Percentiles rank a stretch among this genome's conserved stretches.
phyloP scores from a whole-genome alignment of 1,284 basidiomycete genomes.

The Xanthoconium separans region DNA sequence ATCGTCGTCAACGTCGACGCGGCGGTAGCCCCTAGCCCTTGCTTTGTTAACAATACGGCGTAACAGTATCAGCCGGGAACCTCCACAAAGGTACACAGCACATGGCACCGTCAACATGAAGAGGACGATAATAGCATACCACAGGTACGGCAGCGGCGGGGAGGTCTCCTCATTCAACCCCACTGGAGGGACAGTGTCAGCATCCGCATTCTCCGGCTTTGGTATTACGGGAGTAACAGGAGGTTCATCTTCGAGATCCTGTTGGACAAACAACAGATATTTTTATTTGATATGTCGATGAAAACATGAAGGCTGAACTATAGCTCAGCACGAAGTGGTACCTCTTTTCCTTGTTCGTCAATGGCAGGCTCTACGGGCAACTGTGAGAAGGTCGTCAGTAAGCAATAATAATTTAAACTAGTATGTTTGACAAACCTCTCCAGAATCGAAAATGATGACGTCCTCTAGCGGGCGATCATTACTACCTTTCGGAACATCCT shows the following conservation, averaged over 20 bases:
- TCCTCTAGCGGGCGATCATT: conserved; percentile 72
- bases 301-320: conserved; percentile 50
- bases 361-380: conserved; percentile 58
- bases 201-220: background rate
- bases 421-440: conserved; percentile 68
- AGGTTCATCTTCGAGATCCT: conserved; percentile 31
- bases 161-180: conserved; percentile 20
- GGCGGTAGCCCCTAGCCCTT: conserved; percentile 42
- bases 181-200: no score
- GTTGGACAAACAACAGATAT: conserved; percentile 35
- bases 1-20: conserved; percentile 46
- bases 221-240: conserved; percentile 9
- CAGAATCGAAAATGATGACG: conserved; percentile 76
- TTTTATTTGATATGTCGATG: conserved; percentile 42
- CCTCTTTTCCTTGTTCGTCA: conserved; percentile 77
- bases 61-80: conserved; percentile 38
- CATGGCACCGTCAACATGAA: conserved; percentile 46
- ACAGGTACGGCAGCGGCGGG: conserved; percentile 31
- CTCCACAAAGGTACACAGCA: conserved; percentile 60
- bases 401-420: background rate
- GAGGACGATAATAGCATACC: conserved; percentile 43
- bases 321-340: conserved; percentile 91
- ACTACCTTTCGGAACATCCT: conserved; percentile 66
- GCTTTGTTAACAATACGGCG: conserved; percentile 39
- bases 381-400: conserved; percentile 37